Conservation (phyloP, 805 yeast genomes). For the Candida khao-thaluensis region DNA sequence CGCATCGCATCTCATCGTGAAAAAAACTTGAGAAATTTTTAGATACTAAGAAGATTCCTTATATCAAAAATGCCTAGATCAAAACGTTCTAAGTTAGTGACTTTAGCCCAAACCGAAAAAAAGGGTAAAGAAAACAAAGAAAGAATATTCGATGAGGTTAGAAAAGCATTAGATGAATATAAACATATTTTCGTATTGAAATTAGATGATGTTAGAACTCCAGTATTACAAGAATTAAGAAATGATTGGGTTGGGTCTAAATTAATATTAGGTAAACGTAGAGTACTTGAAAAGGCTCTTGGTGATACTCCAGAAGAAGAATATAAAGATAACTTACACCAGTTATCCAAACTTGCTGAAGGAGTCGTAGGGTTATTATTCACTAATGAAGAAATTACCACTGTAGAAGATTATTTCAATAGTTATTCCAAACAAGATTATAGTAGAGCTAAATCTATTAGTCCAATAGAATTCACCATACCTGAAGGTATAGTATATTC, state of each 20-base stretch:
- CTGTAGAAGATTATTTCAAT: slow-evolving; percentile 85
- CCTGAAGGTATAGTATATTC: slow-evolving; percentile 93
- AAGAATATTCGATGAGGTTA: slow-evolving; percentile 85
- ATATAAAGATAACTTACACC: slow-evolving; percentile 78
- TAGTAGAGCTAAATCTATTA: slow-evolving; percentile 82
- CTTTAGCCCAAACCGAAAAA: slow-evolving; percentile 93
- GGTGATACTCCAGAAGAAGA: slow-evolving; percentile 89
- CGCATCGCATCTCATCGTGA: slow-evolving; percentile 5
- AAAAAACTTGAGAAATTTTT: slow-evolving; percentile 6
- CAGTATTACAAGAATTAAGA: slow-evolving; percentile 90
- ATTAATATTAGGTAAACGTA: slow-evolving; percentile 85
- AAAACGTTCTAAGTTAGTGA: slow-evolving; percentile 91
- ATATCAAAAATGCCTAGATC: slow-evolving; percentile 82
- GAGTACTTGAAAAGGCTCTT: slow-evolving; percentile 88
- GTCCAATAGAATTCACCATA: slow-evolving; percentile 80
- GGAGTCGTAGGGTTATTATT: slow-evolving; percentile 89
- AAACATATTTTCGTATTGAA: slow-evolving; percentile 82
- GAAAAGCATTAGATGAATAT: slow-evolving; percentile 74
- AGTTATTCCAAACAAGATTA: slow-evolving; percentile 78
- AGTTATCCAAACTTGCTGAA: slow-evolving; percentile 57
- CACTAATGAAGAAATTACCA: slow-evolving; percentile 84
- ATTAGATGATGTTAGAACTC: slow-evolving; percentile 91
- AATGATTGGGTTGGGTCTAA: slow-evolving; percentile 91
- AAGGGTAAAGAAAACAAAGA: slow-evolving; percentile 93
- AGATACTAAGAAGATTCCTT: neutral